These are phyloP conservation scores for Metroxylon sagu DNA, from an alignment of 176 grass and related monocot genomes.

Conservation along the genomic window DNA sequence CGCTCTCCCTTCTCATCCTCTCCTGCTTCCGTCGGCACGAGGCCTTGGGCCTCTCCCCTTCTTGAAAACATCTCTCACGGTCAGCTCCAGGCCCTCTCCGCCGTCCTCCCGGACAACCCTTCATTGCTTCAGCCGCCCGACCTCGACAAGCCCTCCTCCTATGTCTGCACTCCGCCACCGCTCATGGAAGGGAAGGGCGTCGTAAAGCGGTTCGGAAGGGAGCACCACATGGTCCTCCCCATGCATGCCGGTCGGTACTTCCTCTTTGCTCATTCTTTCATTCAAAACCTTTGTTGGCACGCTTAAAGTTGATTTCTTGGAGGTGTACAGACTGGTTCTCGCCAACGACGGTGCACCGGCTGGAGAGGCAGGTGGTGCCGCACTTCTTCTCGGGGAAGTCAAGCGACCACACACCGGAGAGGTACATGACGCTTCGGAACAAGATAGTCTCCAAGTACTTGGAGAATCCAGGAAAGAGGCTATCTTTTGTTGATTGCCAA, in stretches of 20 bases:
- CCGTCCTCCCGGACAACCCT: constrained; percentile 61
- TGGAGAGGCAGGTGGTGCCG: constrained; percentile 76
- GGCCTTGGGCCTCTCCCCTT: neutral
- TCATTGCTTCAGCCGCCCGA: constrained; percentile 43
- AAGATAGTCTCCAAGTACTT: constrained; percentile 72
- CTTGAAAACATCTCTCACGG: constrained; percentile 94
- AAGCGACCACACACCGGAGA: constrained; percentile 43
- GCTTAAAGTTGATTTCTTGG: neutral
- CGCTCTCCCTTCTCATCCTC: constrained; percentile 8
- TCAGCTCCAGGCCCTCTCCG: constrained; percentile 68
- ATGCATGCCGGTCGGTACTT: constrained; percentile 57
- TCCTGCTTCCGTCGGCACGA: neutral
- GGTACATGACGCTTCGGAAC: constrained; percentile 66
- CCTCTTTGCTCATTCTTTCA: constrained; percentile 3
- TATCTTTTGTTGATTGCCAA: constrained; percentile 71
- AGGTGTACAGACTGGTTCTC: constrained; percentile 77
- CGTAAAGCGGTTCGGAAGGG: constrained; percentile 33
- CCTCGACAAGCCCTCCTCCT: constrained; percentile 58
- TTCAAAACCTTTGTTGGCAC: neutral
- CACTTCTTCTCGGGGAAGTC: constrained; percentile 41
- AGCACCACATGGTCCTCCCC: constrained; percentile 46
- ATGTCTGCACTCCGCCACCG: constrained; percentile 66
- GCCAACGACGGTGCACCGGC: constrained; percentile 45
- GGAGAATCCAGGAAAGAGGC: constrained; percentile 54
- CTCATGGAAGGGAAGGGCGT: constrained; percentile 83